A percentile compares a stretch with the other conserved stretches of the same genome.
phyloP scores from a whole-genome alignment of 1,139 yeast species.

The Nakaseomyces glabratus region DNA sequence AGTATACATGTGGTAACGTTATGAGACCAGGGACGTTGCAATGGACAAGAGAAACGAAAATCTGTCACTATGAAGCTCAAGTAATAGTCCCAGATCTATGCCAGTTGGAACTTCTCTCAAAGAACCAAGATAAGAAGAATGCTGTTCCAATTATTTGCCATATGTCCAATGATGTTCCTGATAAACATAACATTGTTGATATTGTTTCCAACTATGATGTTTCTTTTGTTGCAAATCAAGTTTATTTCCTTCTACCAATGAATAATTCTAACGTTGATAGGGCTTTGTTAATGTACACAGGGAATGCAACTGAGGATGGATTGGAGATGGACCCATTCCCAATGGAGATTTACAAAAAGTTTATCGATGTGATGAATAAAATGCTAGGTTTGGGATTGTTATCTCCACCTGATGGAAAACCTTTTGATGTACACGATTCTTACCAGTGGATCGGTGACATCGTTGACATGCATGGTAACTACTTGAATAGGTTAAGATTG shows the following conservation, averaged over 20 bases:
- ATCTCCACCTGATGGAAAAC: conserved; percentile 14
- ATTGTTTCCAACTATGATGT: conserved; percentile 18
- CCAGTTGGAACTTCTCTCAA: conserved; percentile 25
- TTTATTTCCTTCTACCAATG: conserved; percentile 19
- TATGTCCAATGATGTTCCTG: conserved; percentile 3
- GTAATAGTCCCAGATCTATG: conserved; percentile 56
- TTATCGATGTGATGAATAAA: conserved; percentile 18
- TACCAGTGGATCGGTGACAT: conserved; percentile 22
- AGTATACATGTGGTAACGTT: conserved; percentile 54
- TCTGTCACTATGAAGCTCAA: conserved; percentile 64
- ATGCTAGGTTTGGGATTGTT: conserved; percentile 16
- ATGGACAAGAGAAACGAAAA: conserved; percentile 52
- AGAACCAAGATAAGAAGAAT: conserved; percentile 19
- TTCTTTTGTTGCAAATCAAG: conserved; percentile 20
- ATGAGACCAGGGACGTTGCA: conserved; percentile 31
- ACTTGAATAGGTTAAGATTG: not conserved
- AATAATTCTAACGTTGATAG: conserved; percentile 6
- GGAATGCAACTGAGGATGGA: conserved; percentile 7
- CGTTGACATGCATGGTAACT: conserved; percentile 11
- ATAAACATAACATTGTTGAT: conserved; percentile 12
- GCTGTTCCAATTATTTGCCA: conserved; percentile 18
- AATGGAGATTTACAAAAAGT: conserved; percentile 11
- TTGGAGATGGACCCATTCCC: conserved; percentile 3
- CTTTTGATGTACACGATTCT: conserved; percentile 14
- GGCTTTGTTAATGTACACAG: conserved; percentile 19